Evolutionary conservation across 2,329 filamentous ascomycete species (phyloP).

Genomic region (Fusarium proliferatum): DNA sequence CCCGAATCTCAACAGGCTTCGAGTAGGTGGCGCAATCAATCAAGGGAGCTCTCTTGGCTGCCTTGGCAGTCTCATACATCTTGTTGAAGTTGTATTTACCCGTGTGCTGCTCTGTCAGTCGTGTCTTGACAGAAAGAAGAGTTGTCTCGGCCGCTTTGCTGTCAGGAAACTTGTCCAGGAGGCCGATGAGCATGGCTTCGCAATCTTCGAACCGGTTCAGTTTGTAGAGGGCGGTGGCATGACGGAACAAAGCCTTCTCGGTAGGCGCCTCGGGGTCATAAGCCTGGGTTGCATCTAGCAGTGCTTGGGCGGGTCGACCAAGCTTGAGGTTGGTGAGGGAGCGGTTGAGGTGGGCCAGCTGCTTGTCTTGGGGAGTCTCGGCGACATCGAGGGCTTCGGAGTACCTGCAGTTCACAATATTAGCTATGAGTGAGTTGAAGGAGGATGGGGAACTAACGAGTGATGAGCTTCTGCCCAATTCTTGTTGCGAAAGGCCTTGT

Average conservation of each 20-base stretch:
- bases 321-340: background rate
- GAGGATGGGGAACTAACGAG: background rate
- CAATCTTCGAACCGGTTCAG: background rate
- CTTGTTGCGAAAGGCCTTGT: background rate
- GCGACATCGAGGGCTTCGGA: background rate
- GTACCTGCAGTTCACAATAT: background rate
- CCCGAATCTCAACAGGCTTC: background rate
- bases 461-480: background rate
- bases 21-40: background rate
- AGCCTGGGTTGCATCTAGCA: background rate
- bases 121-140: background rate
- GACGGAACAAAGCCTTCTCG: background rate
- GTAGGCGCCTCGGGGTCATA: background rate
- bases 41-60: background rate
- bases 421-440: background rate
- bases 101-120: background rate
- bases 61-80: background rate
- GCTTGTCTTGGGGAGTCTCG: background rate
- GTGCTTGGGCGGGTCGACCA: background rate
- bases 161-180: background rate
- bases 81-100: background rate
- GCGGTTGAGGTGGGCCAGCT: background rate
- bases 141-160: background rate
- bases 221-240: background rate
- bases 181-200: background rate